Conservation (phyloP, 2,329 filamentous ascomycete species). For the Emmonsiellopsis sp. region DNA sequence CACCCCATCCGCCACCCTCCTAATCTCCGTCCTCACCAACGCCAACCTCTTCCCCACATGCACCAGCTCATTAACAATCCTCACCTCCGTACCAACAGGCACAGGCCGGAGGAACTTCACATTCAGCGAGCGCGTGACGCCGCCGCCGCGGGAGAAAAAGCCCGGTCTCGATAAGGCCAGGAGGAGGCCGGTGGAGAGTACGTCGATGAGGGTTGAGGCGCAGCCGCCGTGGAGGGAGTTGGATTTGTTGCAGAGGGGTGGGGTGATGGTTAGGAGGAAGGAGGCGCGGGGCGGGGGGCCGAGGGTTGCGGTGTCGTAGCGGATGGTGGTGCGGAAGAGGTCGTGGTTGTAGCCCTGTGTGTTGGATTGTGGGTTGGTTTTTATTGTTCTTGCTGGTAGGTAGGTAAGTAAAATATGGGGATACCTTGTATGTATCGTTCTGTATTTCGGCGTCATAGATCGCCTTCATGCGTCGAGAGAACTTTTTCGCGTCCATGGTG, state of each 20-base stretch:
- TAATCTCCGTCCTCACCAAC: conserved; percentile 48
- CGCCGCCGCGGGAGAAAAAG: conserved; percentile 52
- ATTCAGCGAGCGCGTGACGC: conserved; percentile 57
- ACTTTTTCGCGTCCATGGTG: background rate
- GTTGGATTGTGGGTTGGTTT: background rate
- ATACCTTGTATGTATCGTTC: conserved; percentile 3
- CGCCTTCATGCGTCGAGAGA: conserved; percentile 3
- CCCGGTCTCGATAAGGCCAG: conserved; percentile 49
- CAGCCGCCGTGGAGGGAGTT: conserved; percentile 89
- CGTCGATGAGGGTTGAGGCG: conserved; percentile 59
- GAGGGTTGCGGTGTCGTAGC: conserved; percentile 29
- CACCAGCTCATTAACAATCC: conserved; percentile 50
- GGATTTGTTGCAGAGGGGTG: conserved; percentile 80
- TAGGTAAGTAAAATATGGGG: background rate
- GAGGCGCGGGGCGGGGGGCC: conserved; percentile 26
- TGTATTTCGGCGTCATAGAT: background rate
- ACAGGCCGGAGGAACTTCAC: conserved; percentile 60
- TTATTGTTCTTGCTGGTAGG: background rate
- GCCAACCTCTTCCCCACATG: conserved; percentile 49
- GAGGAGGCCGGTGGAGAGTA: conserved; percentile 53
- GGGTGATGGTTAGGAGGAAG: conserved; percentile 54
- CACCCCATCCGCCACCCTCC: conserved; percentile 43
- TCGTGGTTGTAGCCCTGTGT: conserved; percentile 24
- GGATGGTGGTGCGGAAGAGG: conserved; percentile 21
- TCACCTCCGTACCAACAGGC: conserved; percentile 41